Base-by-base conservation (phyloP, 2,329 filamentous ascomycete genomes). In the Harringtonia aguacate region DNA sequence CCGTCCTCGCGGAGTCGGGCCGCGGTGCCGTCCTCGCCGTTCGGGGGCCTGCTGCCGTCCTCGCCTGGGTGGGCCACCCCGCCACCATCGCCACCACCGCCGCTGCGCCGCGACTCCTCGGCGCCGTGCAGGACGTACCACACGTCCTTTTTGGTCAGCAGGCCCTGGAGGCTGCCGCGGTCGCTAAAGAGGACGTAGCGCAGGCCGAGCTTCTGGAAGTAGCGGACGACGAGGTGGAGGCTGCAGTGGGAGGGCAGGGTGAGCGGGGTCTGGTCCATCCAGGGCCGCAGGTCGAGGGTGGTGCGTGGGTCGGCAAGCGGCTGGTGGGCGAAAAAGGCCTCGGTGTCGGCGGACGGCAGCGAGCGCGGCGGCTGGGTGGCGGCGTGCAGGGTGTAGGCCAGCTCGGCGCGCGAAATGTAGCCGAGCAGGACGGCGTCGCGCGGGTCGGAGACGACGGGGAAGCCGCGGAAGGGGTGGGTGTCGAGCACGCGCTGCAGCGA, bases 201-300 rank as follows among this genome's bases (percentile, higher is more conserved):
- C 49, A 98, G 66, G 18, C 92, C 92, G 9, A 98, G 76, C 59
- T 90, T 90, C 66, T 95, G 88, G 64, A 98, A 97, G 73, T 98
- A 94, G 46, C 77, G 81, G 21, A 94, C 81, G 4, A 86, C 86
- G n/a, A 97, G 75, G 58, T 89, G 81, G 48, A 98, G 78, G 47
- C 73, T 82, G 15, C 81, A 80, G 50, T 80, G 77, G 20, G 79
- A 80, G 35, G 87, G 85, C 17, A 97, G 71, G 1, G 92, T 97
- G 38, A 98, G 84, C 1, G 92, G 92, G 0, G 92, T 98, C 62
- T 95, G 90, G 61, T 98, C 92, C 88, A 98, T 95, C 92, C 92
- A 98, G 3, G 89, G 89, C 8, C 90, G 73, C 12, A 98, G 73
- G 63, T 98, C 92, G 33, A 98, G 77, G 1, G 83, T 88, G 15